Conservation (phyloP, 257 asterid species). For the Solanum etuberosum region DNA sequence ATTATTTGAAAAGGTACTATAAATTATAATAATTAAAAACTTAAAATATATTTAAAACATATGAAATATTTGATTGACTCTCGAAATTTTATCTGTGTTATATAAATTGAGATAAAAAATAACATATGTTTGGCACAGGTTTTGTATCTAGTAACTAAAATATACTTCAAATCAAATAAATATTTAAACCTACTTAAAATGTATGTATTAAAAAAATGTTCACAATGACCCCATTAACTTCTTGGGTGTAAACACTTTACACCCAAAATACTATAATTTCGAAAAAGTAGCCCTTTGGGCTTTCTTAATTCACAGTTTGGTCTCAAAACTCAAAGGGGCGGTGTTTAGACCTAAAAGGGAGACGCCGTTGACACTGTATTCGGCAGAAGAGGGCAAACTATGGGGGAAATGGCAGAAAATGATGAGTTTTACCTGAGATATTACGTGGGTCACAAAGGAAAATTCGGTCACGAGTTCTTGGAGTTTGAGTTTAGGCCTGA, state of each 20-base stretch:
- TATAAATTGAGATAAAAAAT: no score
- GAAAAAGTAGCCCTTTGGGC: background rate
- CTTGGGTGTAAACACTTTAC: background rate
- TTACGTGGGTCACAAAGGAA: constrained; percentile 93
- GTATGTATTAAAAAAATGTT: background rate
- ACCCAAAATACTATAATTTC: background rate
- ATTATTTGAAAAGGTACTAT: no score
- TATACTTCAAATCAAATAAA: background rate
- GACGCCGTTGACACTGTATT: background rate
- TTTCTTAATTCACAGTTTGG: background rate
- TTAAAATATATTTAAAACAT: no score
- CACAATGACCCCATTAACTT: background rate
- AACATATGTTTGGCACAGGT: no score
- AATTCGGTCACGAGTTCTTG: constrained; percentile 88
- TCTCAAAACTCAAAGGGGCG: background rate
- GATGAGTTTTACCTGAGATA: constrained; percentile 86
- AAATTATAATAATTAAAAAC: no score
- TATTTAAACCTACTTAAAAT: background rate
- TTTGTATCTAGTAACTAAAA: no score
- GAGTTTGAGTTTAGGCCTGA: constrained; percentile 94
- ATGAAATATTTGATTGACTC: no score
- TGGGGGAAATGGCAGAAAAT: constrained; percentile 44
- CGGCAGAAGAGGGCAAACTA: background rate
- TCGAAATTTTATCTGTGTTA: no score
- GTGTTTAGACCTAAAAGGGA: background rate